Evolutionary conservation across 345 rosid species (phyloP).

Genomic region (Sapria himalayana): DNA sequence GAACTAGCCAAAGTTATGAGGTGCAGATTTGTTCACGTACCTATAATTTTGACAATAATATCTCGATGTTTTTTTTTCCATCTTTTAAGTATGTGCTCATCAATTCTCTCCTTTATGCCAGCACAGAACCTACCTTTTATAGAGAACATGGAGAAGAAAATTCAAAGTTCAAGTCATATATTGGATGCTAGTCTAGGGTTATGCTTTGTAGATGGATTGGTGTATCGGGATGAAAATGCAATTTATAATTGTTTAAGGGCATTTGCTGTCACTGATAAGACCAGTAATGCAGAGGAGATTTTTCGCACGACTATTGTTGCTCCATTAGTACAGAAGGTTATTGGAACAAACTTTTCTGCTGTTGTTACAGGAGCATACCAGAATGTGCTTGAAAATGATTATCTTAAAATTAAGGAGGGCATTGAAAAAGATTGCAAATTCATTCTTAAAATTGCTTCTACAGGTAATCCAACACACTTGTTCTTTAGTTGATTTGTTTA

Average conservation of each 20-base stretch:
- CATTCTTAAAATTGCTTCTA: constrained; percentile 62
- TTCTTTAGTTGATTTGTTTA: too few species aligned
- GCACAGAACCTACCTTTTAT: constrained; percentile 98
- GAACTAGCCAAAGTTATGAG: too few species aligned
- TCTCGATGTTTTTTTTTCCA: too few species aligned
- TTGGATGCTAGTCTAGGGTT: constrained; percentile 90
- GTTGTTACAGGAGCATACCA: constrained; percentile 27
- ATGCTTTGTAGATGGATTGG: constrained; percentile 85
- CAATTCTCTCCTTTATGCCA: constrained; percentile 42
- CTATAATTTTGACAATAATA: too few species aligned
- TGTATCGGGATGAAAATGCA: constrained; percentile 63
- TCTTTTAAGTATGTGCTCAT: constrained; percentile 28
- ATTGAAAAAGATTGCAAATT: constrained; percentile 58
- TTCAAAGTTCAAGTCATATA: constrained; percentile 60
- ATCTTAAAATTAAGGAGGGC: constrained; percentile 43
- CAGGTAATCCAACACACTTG: constrained; percentile 23
- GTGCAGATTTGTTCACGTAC: too few species aligned
- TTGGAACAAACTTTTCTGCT: constrained; percentile 31
- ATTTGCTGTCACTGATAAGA: constrained; percentile 83
- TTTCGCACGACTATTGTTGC: constrained; percentile 61
- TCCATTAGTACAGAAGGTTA: constrained; percentile 46
- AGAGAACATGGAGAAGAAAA: constrained; percentile 93
- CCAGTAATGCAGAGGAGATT: constrained; percentile 57
- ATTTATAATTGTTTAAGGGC: constrained; percentile 94
- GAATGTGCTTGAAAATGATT: constrained; percentile 69